phyloP scores from a whole-genome alignment of 306 rosid genomes.

The Begonia peltatifolia region DNA sequence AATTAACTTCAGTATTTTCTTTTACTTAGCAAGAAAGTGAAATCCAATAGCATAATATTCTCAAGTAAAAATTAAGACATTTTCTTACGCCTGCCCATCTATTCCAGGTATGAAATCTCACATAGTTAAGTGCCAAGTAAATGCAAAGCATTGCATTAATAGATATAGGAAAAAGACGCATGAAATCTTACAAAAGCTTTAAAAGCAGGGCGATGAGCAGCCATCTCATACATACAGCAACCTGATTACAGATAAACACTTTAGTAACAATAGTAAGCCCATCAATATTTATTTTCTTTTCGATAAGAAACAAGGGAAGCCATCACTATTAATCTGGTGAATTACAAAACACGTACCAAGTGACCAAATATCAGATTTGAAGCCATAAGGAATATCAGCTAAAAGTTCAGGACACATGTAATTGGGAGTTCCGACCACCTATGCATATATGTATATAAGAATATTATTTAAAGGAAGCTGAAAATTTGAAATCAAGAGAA shows the following conservation, averaged over 20 bases:
- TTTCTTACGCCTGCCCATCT: too few relatives aligned
- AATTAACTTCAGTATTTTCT: too few relatives aligned
- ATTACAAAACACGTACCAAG: conserved; percentile 46
- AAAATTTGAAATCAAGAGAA: too few relatives aligned
- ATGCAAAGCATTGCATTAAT: background rate
- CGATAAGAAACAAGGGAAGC: background rate
- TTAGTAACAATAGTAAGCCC: conserved; percentile 15
- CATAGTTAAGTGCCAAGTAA: background rate
- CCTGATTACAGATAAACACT: conserved; percentile 36
- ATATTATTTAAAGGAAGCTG: background rate
- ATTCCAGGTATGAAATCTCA: background rate
- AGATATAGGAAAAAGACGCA: conserved; percentile 8
- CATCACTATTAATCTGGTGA: background rate
- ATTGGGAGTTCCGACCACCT: conserved; percentile 99
- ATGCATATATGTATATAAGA: conserved; percentile 9
- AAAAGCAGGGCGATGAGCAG: conserved; percentile 97
- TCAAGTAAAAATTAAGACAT: too few relatives aligned
- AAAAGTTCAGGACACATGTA: conserved; percentile 99
- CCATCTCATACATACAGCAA: conserved; percentile 97
- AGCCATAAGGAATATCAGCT: conserved; percentile 98
- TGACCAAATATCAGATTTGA: conserved; percentile 99
- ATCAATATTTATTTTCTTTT: background rate
- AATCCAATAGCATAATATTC: too few relatives aligned
- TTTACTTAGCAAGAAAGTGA: too few relatives aligned
- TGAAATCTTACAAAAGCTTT: conserved; percentile 84